A percentile compares a stretch with the other conserved stretches of the same genome.
phyloP scores from a whole-genome alignment of 331 rosid genomes.

The Spiraea crenata region DNA sequence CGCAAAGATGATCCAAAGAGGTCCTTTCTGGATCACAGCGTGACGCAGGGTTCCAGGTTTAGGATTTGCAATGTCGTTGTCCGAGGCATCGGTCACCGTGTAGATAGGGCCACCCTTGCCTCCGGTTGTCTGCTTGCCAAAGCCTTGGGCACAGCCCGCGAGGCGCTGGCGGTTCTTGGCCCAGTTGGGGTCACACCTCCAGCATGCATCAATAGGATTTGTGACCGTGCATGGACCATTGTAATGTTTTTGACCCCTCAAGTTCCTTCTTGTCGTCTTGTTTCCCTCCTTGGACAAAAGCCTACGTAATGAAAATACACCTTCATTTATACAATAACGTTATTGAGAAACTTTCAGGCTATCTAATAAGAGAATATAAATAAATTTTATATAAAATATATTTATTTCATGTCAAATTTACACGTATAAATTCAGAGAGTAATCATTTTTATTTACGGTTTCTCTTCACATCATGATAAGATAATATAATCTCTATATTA shows the following conservation, averaged over 20 bases:
- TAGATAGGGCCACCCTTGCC: slow-evolving; percentile 65
- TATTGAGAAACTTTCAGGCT: too few species aligned
- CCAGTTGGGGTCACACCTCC: slow-evolving; percentile 86
- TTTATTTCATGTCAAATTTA: too few species aligned
- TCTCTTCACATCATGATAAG: too few species aligned
- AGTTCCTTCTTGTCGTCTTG: slow-evolving; percentile 28
- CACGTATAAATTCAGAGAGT: too few species aligned
- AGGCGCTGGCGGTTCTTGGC: slow-evolving; percentile 54
- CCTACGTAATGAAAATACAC: slow-evolving; percentile 25
- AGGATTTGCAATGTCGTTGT: slow-evolving; percentile 39
- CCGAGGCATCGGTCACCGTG: slow-evolving; percentile 60
- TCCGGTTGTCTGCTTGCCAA: slow-evolving; percentile 53
- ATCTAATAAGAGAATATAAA: too few species aligned
- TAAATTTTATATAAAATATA: too few species aligned
- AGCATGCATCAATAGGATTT: slow-evolving; percentile 83
- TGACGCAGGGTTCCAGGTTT: slow-evolving; percentile 68
- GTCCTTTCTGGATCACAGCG: slow-evolving; percentile 50
- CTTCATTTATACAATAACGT: too few species aligned
- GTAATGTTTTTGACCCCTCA: slow-evolving; percentile 4
- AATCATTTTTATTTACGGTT: too few species aligned
- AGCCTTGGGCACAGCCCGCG: slow-evolving; percentile 59
- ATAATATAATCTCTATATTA: too few species aligned
- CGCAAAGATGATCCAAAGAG: slow-evolving; percentile 71
- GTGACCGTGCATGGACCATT: slow-evolving; percentile 47
- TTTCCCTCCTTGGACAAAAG: background rate